phyloP scores from a whole-genome alignment of 495 filamentous ascomycete species.

The Chlorociboria aeruginascens region DNA sequence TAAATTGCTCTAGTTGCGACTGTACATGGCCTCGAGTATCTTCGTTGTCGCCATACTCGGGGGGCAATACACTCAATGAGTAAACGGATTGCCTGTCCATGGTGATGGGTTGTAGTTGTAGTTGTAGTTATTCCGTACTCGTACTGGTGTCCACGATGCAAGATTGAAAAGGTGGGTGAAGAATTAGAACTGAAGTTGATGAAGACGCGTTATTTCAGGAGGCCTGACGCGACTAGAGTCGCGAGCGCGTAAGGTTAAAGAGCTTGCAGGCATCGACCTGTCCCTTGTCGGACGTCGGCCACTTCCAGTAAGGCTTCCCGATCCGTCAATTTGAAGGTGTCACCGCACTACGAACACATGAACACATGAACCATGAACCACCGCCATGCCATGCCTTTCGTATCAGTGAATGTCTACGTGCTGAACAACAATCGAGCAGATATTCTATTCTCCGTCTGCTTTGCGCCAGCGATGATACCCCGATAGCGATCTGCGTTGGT shows the following conservation, averaged over 20 bases:
- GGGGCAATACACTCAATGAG: conserved; percentile 67
- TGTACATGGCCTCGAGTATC: conserved; percentile 44
- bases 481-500: conserved; percentile 11
- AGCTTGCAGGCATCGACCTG: conserved; percentile 27
- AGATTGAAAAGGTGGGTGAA: conserved; percentile 9
- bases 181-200: conserved; percentile 1
- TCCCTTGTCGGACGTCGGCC: too few relatives aligned
- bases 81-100: conserved; percentile 90
- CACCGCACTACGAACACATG: too few relatives aligned
- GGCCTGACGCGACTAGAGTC: conserved; percentile 23
- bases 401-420: neutral
- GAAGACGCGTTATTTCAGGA: conserved; percentile 10
- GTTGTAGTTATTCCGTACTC: too few relatives aligned
- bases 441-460: neutral
- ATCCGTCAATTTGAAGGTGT: too few relatives aligned
- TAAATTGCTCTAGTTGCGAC: conserved; percentile 64
- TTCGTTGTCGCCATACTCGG: conserved; percentile 41
- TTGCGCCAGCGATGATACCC: conserved; percentile 18
- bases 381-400: neutral
- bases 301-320: too few relatives aligned
- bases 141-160: neutral
- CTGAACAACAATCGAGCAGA: neutral
- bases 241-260: conserved; percentile 37
- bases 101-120: neutral
- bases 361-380: neutral